These are phyloP conservation scores for Breynia disticha DNA, from an alignment of 441 rosid species.

Conservation along the genomic window DNA sequence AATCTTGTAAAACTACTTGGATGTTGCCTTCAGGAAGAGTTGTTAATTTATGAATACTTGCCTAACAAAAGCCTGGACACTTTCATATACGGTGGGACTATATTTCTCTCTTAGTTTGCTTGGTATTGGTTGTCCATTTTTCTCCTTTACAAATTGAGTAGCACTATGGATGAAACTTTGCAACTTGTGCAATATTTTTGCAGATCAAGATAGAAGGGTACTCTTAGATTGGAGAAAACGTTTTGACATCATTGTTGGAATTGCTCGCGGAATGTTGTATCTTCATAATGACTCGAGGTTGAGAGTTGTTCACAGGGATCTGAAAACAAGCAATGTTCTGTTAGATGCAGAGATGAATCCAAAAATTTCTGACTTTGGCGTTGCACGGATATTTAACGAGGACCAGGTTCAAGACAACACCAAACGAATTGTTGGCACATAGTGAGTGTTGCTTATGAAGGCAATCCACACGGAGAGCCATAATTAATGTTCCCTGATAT, in stretches of 20 bases:
- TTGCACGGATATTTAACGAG: slow-evolving; percentile 33
- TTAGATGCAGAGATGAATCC: slow-evolving; percentile 38
- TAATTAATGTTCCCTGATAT: background rate
- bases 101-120: too few species aligned
- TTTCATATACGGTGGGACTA: slow-evolving; percentile 4
- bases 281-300: slow-evolving; percentile 36
- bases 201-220: slow-evolving; percentile 10
- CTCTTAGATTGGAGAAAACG: slow-evolving; percentile 23
- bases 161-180: too few species aligned
- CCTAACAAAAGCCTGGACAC: slow-evolving; percentile 14
- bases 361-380: slow-evolving; percentile 54
- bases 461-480: background rate
- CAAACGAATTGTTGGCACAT: slow-evolving; percentile 30
- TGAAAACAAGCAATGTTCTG: slow-evolving; percentile 35
- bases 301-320: slow-evolving; percentile 35
- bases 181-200: background rate
- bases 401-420: slow-evolving; percentile 22
- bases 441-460: slow-evolving; percentile 32
- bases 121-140: too few species aligned
- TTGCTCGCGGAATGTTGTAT: slow-evolving; percentile 28
- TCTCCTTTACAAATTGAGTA: too few species aligned
- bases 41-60: slow-evolving; percentile 12
- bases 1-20: slow-evolving; percentile 14
- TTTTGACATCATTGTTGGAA: slow-evolving; percentile 18
- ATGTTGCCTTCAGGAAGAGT: slow-evolving; percentile 9